phyloP scores from a whole-genome alignment of 176 grass and related monocot species.

The Pontederia crassipes region DNA sequence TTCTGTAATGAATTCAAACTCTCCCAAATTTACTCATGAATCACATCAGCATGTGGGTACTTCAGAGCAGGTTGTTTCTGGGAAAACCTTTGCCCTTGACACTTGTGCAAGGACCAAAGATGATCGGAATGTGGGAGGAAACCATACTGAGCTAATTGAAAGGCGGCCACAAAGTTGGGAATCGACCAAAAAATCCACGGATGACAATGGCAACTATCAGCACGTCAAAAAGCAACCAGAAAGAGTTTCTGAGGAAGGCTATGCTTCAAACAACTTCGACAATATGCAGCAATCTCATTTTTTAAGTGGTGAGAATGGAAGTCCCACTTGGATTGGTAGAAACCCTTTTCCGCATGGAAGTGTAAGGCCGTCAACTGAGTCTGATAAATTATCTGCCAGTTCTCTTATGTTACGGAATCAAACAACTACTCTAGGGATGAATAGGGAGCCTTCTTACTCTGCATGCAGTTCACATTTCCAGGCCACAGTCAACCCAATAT shows the following conservation, averaged over 20 bases:
- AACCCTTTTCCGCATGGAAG: constrained; percentile 25
- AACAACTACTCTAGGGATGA: constrained; percentile 45
- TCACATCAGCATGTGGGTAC: constrained; percentile 8
- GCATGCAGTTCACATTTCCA: constrained; percentile 13
- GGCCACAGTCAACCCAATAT: constrained; percentile 27
- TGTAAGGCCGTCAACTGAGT: constrained; percentile 22
- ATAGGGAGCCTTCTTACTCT: constrained; percentile 32
- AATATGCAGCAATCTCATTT: constrained; percentile 27
- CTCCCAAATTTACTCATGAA: constrained; percentile 31
- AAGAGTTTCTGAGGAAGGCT: constrained; percentile 26
- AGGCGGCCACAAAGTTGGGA: constrained; percentile 42
- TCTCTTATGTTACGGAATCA: constrained; percentile 49
- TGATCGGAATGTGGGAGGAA: neutral
- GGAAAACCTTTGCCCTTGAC: neutral
- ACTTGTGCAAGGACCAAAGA: neutral
- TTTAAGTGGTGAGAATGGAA: constrained; percentile 30
- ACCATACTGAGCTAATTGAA: constrained; percentile 9
- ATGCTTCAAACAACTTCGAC: constrained; percentile 23
- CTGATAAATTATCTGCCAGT: constrained; percentile 35
- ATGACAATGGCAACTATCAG: constrained; percentile 43
- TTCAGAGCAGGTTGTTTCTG: constrained; percentile 6
- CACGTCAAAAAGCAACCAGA: constrained; percentile 43
- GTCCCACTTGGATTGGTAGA: constrained; percentile 27
- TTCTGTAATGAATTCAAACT: constrained; percentile 31
- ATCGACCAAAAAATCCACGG: constrained; percentile 32